A percentile compares a stretch with the other conserved stretches of the same genome.
phyloP scores from a whole-genome alignment of 805 yeast species.

The Metschnikowia bowlesiae region DNA sequence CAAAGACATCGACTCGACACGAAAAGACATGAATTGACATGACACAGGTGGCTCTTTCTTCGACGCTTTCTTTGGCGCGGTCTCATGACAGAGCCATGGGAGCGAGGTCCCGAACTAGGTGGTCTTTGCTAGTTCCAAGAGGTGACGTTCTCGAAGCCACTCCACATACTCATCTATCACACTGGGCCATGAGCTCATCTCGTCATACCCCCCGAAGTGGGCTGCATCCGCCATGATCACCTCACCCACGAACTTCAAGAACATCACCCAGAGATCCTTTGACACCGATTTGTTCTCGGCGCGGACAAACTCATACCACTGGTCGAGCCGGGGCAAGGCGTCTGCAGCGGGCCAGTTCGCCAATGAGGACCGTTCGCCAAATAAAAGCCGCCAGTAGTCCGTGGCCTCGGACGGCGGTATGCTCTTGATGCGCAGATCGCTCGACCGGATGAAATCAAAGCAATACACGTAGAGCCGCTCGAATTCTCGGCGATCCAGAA shows the following conservation, averaged over 20 bases:
- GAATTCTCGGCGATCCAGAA: conserved; percentile 39
- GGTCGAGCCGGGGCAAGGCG: conserved; percentile 31
- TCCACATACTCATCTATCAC: conserved; percentile 81
- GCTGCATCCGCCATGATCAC: conserved; percentile 45
- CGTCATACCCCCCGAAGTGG: conserved; percentile 58
- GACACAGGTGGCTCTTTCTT: too few species aligned
- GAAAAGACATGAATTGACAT: too few species aligned
- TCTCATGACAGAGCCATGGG: too few species aligned
- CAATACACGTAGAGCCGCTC: conserved; percentile 65
- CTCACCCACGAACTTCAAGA: conserved; percentile 56
- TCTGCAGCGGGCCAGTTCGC: neutral
- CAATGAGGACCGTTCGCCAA: conserved; percentile 22
- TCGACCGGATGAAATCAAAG: conserved; percentile 61
- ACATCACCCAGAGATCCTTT: conserved; percentile 84
- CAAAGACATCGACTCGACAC: too few species aligned
- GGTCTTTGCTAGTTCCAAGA: conserved; percentile 3
- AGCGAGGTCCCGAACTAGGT: neutral
- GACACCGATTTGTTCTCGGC: conserved; percentile 49
- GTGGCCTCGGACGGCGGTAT: conserved; percentile 58
- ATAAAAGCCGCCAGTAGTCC: conserved; percentile 73
- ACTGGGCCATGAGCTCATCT: conserved; percentile 88
- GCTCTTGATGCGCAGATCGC: conserved; percentile 45
- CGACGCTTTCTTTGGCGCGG: too few species aligned
- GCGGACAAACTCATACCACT: conserved; percentile 58
- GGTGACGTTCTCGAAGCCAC: conserved; percentile 32